Evolutionary conservation across 805 yeast genomes (phyloP).

Genomic region (Starmerella roubikii): DNA sequence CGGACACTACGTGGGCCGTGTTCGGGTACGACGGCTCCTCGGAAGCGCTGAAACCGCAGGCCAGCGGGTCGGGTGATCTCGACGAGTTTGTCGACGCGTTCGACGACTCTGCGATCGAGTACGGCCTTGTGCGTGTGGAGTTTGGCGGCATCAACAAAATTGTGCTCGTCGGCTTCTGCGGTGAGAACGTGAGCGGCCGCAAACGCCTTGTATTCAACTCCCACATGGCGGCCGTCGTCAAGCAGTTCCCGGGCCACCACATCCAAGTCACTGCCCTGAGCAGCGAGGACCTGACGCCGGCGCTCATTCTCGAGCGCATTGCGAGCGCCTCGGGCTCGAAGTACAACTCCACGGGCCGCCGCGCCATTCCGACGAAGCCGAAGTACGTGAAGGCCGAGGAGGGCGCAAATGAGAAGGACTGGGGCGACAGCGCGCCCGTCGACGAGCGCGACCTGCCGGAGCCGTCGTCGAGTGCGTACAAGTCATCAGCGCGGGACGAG

Average conservation of each 20-base stretch:
- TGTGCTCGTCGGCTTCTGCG: constrained; percentile 79
- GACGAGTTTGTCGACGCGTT: constrained; percentile 68
- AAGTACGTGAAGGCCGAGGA: constrained; percentile 25
- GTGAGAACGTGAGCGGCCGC: constrained; percentile 73
- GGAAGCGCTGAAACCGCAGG: constrained; percentile 31
- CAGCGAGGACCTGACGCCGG: constrained; percentile 71
- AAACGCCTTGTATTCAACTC: constrained; percentile 33
- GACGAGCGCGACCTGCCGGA: constrained; percentile 19
- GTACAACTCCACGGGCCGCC: constrained; percentile 42
- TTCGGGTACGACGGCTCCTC: constrained; percentile 55
- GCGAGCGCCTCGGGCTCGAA: constrained; percentile 93
- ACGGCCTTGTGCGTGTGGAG: constrained; percentile 73
- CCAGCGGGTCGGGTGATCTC: constrained; percentile 50
- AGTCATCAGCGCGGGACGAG: constrained; percentile 14
- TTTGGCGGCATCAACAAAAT: constrained; percentile 85
- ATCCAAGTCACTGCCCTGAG: constrained; percentile 96
- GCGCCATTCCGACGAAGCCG: constrained; percentile 24
- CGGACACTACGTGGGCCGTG: constrained; percentile 58
- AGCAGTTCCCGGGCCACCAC: constrained; percentile 56
- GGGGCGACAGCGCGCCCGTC: constrained; percentile 44
- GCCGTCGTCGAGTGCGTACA: constrained; percentile 8
- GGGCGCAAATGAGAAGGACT: constrained; percentile 42
- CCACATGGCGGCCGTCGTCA: constrained; percentile 30
- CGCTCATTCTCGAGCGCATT: constrained; percentile 59
- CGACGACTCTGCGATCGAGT: constrained; percentile 78